Conservation (phyloP, 202 grass and related monocot species). For the Zizania palustris region DNA sequence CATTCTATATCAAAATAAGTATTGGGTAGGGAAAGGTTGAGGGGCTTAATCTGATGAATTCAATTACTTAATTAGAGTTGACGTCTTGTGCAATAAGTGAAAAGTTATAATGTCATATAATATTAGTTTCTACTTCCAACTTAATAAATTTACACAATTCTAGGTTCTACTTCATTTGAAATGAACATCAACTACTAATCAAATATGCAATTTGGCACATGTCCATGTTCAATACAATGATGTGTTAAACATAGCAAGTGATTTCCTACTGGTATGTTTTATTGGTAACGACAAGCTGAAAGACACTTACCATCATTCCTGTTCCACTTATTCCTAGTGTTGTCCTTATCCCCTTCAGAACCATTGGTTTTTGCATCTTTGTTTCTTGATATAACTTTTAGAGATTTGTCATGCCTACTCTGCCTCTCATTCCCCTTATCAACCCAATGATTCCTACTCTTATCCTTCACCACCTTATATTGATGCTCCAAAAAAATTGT, state of each 20-base stretch:
- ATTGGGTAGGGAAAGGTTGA: background rate
- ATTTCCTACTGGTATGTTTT: background rate
- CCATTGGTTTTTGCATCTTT: slow-evolving; percentile 31
- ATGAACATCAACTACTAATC: background rate
- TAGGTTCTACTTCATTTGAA: slow-evolving; percentile 25
- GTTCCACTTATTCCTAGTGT: slow-evolving; percentile 2
- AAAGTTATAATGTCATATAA: slow-evolving; percentile 7
- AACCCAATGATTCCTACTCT: slow-evolving; percentile 1
- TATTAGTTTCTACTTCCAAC: slow-evolving; percentile 10
- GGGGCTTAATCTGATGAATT: background rate
- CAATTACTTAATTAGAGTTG: slow-evolving; percentile 5
- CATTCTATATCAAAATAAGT: background rate
- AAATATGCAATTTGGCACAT: slow-evolving; percentile 16
- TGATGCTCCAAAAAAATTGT: background rate
- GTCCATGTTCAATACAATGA: slow-evolving; percentile 20
- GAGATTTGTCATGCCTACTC: slow-evolving; percentile 18
- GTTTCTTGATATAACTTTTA: background rate
- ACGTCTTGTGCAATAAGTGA: background rate
- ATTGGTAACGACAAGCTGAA: slow-evolving; percentile 3
- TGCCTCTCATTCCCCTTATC: slow-evolving; percentile 9
- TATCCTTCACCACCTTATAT: slow-evolving; percentile 38
- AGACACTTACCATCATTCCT: slow-evolving; percentile 8
- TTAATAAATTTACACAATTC: background rate
- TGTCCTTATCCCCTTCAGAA: slow-evolving; percentile 14
- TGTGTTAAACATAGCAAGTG: slow-evolving; percentile 18